Base-by-base conservation (phyloP, 768 basidiomycete species). In the Calocera cornea region DNA sequence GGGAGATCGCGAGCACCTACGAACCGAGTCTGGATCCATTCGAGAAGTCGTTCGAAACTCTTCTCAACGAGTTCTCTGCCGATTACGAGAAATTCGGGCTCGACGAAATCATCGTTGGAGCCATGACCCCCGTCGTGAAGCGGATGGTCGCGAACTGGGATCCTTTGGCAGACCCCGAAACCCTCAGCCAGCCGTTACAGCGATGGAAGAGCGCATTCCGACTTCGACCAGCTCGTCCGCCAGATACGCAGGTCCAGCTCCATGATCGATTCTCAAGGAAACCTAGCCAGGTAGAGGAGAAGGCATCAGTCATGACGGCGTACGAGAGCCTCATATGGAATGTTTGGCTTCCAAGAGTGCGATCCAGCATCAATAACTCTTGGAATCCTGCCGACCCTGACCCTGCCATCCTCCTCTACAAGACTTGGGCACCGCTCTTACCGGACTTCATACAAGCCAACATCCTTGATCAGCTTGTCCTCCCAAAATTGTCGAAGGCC, bases 271-370 rank as follows among this genome's bases (percentile, higher is more conserved):
- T 16, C 36, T 44, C 44, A 27, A 64, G 17, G 41, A 41, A 24
- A 12, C 54, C 63, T 27, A 27, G 1, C 5, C 36, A 64, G 17
- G 64, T 33, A 17, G 63, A 65, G 16, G 54, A 60, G 54, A 17
- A 49, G 65, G 72, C 11, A 67, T 67, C 22, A 64, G 60, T 19
- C 1, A 99, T 99, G 97, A 94, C 94, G 17, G 88, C 95, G 0
- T 99, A 91, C 74, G 97, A 99, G 74, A 91, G 88, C 68, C 80
- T 98, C 29, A 77, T 98, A 16, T 98, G 97, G 95, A 91, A 88
- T 70, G 81, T 90, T 11, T 99, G 95, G 97, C 79, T 99, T 31
- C 97, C 97, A 0, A 91, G 86, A 78, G 88, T 98, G n/a, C 86
- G 97, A 31, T 91, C 92, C 0, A 82, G 85, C 12, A 87, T 98